Base-by-base conservation (phyloP, 1,139 yeast genomes). In the Sugiyamaella sp. region DNA sequence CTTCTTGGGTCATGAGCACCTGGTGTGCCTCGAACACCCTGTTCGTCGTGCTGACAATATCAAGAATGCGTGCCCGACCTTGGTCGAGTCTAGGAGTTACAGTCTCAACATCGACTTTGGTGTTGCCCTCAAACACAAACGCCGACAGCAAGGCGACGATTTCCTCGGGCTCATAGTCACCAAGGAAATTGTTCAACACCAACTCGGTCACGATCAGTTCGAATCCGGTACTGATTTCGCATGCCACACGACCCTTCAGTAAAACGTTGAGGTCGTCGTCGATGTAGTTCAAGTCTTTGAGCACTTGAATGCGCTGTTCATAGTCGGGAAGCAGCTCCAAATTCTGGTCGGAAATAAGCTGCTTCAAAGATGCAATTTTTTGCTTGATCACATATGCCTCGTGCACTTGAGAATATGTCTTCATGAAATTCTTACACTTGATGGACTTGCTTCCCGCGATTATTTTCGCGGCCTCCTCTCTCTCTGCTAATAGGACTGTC, bases 81-180 rank as follows among this genome's bases (percentile, higher is more conserved):
- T 75, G 79, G 52, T 88, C 96, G 53, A 93, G 77, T 54, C 95
- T 77, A 25, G 97, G 97, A 0, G 98, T 91, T 4, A 86, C 78
- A 16, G 84, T 77, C 21, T 78, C 83, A 24, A 78, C 80, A 49
- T 73, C 79, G 12, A 72, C 72, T 32, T 81, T 81, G 14, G 86
- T 80, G 47, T 82, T 79, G 0, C 98, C 98, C 66, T 93, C 97
- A 66, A 89, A 93, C 1, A 95, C 96, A 72, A 93, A 95, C 45
- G 89, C 89, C 0, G 97, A 89, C 42, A 93, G 74, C 50, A 93
- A 75, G 0, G 99, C 98, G 12, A 91, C 98, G 57, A 93, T 90
- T 70, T 93, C 99, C 66, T 91, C 97, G 0, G 97, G 93, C 61
- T 91, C 96, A 66, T 88, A 91, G 56, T 89, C 95, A 27, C 95